Conservation (phyloP, 805 yeast species). For the Candida insectalens region DNA sequence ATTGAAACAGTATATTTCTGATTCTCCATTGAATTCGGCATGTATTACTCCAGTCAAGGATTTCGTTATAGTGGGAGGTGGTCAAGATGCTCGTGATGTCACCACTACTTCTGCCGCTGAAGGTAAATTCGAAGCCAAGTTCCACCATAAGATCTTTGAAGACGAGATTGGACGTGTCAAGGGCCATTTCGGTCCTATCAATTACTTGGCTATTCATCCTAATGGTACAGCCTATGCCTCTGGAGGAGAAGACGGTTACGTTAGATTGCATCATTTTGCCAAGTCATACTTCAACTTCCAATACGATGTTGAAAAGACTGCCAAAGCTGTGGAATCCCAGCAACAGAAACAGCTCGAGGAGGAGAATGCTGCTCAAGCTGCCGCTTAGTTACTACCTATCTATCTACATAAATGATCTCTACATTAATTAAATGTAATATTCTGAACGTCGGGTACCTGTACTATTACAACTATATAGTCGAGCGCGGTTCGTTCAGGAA, state of each 20-base stretch:
- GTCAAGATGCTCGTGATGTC: slow-evolving; percentile 98
- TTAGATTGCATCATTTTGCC: slow-evolving; percentile 90
- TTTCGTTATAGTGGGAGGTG: slow-evolving; percentile 92
- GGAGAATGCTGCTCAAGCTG: slow-evolving; percentile 4
- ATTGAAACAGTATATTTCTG: slow-evolving; percentile 71
- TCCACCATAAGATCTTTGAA: slow-evolving; percentile 88
- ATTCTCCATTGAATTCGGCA: slow-evolving; percentile 92
- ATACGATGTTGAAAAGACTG: slow-evolving; percentile 84
- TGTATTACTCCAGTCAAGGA: slow-evolving; percentile 90
- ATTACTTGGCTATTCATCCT: slow-evolving; percentile 89
- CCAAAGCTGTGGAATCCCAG: slow-evolving; percentile 27
- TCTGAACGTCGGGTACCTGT: too few species aligned
- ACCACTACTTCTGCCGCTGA: slow-evolving; percentile 91
- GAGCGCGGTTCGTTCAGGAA: too few species aligned
- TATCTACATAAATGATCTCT: too few species aligned
- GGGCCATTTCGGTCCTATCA: slow-evolving; percentile 99
- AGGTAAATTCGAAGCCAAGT: slow-evolving; percentile 95
- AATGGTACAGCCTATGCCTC: slow-evolving; percentile 89
- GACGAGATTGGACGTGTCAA: slow-evolving; percentile 95
- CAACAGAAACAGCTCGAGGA: slow-evolving; percentile 3
- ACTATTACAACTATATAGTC: too few species aligned
- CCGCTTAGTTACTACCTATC: too few species aligned
- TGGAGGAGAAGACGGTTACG: slow-evolving; percentile 98
- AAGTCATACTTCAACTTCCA: slow-evolving; percentile 87
- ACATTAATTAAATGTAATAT: too few species aligned